Conservation (phyloP, 352 stramenopile species). For the Phytophthora europaea region DNA sequence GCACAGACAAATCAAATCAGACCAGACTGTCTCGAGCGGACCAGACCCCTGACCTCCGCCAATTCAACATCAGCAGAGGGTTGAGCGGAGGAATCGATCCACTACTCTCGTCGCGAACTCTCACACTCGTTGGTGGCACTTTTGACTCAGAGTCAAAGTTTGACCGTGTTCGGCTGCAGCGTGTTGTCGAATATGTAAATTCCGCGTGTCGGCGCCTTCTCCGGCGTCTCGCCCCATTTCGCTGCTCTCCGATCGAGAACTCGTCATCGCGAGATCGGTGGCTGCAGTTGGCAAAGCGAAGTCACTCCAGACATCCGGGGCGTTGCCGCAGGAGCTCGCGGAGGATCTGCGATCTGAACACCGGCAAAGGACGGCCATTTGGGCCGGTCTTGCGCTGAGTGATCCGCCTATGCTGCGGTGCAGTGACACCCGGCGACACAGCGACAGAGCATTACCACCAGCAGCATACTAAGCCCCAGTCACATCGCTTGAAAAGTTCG, state of each 20-base stretch:
- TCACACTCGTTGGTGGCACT: not conserved
- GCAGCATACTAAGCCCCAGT: slow-evolving; percentile 19
- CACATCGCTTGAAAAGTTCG: slow-evolving; percentile 6
- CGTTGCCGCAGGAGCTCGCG: slow-evolving; percentile 6
- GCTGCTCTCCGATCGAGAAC: not conserved
- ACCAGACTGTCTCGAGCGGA: not conserved
- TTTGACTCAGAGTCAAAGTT: not conserved
- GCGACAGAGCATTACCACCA: slow-evolving; percentile 23
- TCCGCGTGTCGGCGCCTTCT: not conserved
- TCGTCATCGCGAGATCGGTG: slow-evolving; percentile 14
- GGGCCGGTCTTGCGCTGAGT: slow-evolving; percentile 16
- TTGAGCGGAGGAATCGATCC: not conserved
- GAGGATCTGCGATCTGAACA: slow-evolving; percentile 21
- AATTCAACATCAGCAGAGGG: not conserved
- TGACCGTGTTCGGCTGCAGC: not conserved
- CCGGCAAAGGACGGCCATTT: slow-evolving; percentile 12
- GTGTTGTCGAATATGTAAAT: not conserved
- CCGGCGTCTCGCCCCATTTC: not conserved
- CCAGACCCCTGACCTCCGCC: not conserved
- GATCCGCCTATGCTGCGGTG: slow-evolving; percentile 20
- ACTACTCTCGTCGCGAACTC: not conserved
- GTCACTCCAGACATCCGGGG: slow-evolving; percentile 15
- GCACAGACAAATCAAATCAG: not conserved
- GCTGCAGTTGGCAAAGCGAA: slow-evolving; percentile 17
- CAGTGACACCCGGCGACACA: slow-evolving; percentile 21